Base-by-base conservation (phyloP, 495 filamentous ascomycete genomes). In the Paragyromitra xinjiangensis region DNA sequence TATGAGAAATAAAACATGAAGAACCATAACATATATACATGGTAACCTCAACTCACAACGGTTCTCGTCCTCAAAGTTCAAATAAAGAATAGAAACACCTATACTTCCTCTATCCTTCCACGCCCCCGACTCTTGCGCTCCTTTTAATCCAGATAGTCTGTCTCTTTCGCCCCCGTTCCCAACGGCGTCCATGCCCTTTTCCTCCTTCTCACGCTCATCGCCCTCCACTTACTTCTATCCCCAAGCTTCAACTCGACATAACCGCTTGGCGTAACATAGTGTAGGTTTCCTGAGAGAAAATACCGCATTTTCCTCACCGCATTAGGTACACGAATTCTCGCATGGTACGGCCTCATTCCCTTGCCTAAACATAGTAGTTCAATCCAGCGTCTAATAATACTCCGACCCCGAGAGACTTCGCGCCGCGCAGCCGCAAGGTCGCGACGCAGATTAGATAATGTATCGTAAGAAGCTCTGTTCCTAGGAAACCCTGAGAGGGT, bases 361-460 rank as follows among this genome's bases (percentile, higher is more conserved):
- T 81, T 82, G 5, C 73, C 73, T 9, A 73, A 44, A 62, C 82
- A 80, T 56, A 83, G 51, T 9, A 81, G 14, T 51, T 79, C 65
- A 1, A 77, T 59, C 84, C 83, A 85, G 19, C 76, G 64, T 19
- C 66, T 64, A 12, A 83, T 66, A 48, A 81, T 82, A 39, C 69
- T 64, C 39, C 81, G 76, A 26, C 78, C 67, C 22, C 81, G 55
- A 14, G 64, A 68, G 26, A 73, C 64, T 11, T 71, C 64, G 3
- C 78, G 22, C 34, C 64, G 58, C 12, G 61, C 59, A 14, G 63
- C 55, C 12, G 75, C 81, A 50, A 71, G 61, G 29, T 69, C 53
- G 26, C 65, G 45, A 7, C 44, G 39, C 9, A 68, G 16, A 11
- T 51, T 22, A 14, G 12, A n/a, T 19, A 62, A 11, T 11, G 24